Evolutionary conservation across 2,329 filamentous ascomycete species (phyloP).

Genomic region (Beauveria caledonica): DNA sequence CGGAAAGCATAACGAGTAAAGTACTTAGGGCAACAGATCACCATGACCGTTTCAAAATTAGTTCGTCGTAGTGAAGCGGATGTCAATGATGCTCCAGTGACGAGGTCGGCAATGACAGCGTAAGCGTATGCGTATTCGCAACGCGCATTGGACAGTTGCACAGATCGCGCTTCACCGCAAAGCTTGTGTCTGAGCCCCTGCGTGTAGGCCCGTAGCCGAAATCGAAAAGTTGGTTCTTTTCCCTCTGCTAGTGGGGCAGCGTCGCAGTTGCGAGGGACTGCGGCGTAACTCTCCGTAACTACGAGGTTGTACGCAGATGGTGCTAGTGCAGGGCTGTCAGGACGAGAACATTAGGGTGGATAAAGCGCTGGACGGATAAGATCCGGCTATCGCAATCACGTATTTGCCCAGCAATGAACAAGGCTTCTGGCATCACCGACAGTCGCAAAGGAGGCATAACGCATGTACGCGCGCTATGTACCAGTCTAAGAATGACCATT

Average conservation of each 20-base stretch:
- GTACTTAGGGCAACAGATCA: too few species aligned
- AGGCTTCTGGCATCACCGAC: neutral
- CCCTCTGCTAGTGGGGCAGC: neutral
- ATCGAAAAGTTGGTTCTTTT: neutral
- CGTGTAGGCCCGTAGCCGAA: too few species aligned
- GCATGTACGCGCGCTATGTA: too few species aligned
- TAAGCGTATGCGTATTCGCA: constrained; percentile 12
- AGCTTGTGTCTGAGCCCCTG: neutral
- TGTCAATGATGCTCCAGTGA: neutral
- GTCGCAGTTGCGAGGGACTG: neutral
- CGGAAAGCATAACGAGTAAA: too few species aligned
- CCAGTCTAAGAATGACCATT: too few species aligned
- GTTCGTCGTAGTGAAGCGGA: too few species aligned
- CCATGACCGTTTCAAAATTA: too few species aligned
- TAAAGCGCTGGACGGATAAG: neutral
- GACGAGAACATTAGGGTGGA: neutral
- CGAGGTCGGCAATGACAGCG: neutral
- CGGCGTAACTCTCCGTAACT: neutral
- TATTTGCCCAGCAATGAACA: neutral
- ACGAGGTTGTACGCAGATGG: neutral
- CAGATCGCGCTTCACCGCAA: neutral
- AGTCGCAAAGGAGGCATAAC: neutral
- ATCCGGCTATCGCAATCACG: neutral
- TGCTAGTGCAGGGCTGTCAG: constrained; percentile 2
- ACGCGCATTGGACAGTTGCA: neutral